phyloP scores from a whole-genome alignment of 441 rosid genomes.

The Monsonia emarginata region DNA sequence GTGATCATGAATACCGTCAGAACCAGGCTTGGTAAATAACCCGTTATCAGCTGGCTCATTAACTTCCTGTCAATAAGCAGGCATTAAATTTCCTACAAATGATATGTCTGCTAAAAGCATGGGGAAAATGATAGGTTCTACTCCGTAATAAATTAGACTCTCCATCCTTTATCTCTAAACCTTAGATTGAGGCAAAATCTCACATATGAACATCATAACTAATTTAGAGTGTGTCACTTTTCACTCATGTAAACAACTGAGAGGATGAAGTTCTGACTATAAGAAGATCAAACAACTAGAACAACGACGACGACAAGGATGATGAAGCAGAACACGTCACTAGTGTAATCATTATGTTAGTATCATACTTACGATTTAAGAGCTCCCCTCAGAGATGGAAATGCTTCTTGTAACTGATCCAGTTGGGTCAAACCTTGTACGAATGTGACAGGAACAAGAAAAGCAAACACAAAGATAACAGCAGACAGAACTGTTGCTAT shows the following conservation, averaged over 20 bases:
- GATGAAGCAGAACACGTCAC: background rate
- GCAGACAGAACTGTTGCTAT: slow-evolving; percentile 54
- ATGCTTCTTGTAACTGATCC: slow-evolving; percentile 35
- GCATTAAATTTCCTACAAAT: slow-evolving; percentile 7
- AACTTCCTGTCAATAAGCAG: slow-evolving; percentile 40
- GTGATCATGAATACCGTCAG: slow-evolving; percentile 48
- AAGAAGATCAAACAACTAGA: background rate
- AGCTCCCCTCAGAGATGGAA: slow-evolving; percentile 56
- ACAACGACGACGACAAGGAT: background rate
- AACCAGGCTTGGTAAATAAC: slow-evolving; percentile 88
- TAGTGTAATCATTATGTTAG: background rate
- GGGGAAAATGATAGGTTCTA: background rate
- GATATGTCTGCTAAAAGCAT: background rate
- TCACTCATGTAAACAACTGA: slow-evolving; percentile 9
- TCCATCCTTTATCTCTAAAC: background rate
- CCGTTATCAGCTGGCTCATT: slow-evolving; percentile 58
- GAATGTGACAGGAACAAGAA: slow-evolving; percentile 70
- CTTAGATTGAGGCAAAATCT: background rate
- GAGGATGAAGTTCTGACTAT: background rate
- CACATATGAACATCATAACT: background rate
- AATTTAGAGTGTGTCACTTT: slow-evolving; percentile 1
- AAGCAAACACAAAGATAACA: slow-evolving; percentile 60
- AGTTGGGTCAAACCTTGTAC: slow-evolving; percentile 81
- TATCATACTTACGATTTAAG: slow-evolving; percentile 45
- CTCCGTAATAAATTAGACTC: background rate